Base-by-base conservation (phyloP, 441 rosid species). In the Rhodomyrtus psidioides region DNA sequence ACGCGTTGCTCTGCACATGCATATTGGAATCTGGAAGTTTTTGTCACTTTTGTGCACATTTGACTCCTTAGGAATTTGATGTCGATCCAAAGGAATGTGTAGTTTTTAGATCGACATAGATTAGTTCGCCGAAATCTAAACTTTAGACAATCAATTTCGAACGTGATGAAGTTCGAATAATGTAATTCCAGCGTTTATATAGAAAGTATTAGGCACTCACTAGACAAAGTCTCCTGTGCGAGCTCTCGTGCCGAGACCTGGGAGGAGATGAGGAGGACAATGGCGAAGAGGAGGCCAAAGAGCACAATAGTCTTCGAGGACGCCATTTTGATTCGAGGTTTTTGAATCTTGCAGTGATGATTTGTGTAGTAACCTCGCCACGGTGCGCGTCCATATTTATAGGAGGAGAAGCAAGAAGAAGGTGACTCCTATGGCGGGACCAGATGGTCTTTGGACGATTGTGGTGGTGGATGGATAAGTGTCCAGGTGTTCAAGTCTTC, bases 221-320 rank as follows among this genome's bases (percentile, higher is more conserved):
- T 70, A 46, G 86, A 42, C 9, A 28, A 49, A n/a, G 86, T 42
- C 5, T 88, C 28, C 49, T 83, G 87, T 9, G 87, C 85, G 9
- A 85, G 86, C 46, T 88, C 88, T 4, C 87, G 87, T 62, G 91
- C 92, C 24, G 88, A 86, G 83, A 84, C 89, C 81, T 88, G 82
- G 54, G 86, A 86, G 49, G 91, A 84, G 75, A 86, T 21, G 82
- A 88, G 86, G 85, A 88, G 82, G 13, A 87, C 83, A 82, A 85
- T 82, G 24, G 83, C 86, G 53, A 89, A 83, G 14, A 55, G 87
- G n/a, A 90, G 86, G 84, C 82, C 88, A 12, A 89, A 49, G 28
- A 90, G 86, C 59, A 89, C 70, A 23, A 88, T 51, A 53, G 83
- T 58, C 82, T 85, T 90, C 46, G 91, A 89, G 88, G 17, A 53